Evolutionary conservation across 257 asterid genomes (phyloP), one percentile per base, ranked within the genome.

Genomic region (Rubia yunnanensis): DNA sequence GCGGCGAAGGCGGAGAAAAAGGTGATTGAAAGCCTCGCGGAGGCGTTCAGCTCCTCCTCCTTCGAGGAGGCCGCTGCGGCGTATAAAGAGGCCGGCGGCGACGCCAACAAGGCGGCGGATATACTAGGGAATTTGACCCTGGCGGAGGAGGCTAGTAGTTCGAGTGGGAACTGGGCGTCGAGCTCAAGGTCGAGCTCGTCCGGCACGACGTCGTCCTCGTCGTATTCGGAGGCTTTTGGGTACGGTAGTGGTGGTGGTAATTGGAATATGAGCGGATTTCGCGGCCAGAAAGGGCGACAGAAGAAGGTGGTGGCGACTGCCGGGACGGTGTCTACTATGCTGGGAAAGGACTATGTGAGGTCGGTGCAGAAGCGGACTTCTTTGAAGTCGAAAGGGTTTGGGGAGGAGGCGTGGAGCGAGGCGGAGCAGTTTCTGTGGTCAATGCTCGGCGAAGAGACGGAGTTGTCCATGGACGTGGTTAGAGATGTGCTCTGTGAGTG

Each of bases 321-420:
- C 4, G 96, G 99, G 65, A 86, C 79, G 1, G 95, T 92, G 34
- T 86, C 96, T 5, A 70, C 78, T 0, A 74, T 92, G 76, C 66
- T 89, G 79, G 95, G 96, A 55, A 92, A 87, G 80, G 96, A 86
- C 66, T 92, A 92, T 56, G 87, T 84, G 67, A 86, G 96, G 76
- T 86, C 97, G 26, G 52, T 71, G 13, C 81, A 88, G 1, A 92
- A 80, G 80, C 89, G 76, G 84, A 69, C 72, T 26, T 68, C 79
- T 6, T 70, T 72, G 4, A 83, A 82, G 52, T 55, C 64, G 65
- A 86, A 87, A 54, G 84, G 75, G 1, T 62, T 62, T 50, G 68
- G 48, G 24, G 80, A 67, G 64, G 89, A 73, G 71, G 67, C 59
- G 67, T 78, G 78, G 84, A 80, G 79, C 80, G 88, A 85, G 54